phyloP scores from a whole-genome alignment of 257 asterid genomes.

The Gynochthodes officinalis region DNA sequence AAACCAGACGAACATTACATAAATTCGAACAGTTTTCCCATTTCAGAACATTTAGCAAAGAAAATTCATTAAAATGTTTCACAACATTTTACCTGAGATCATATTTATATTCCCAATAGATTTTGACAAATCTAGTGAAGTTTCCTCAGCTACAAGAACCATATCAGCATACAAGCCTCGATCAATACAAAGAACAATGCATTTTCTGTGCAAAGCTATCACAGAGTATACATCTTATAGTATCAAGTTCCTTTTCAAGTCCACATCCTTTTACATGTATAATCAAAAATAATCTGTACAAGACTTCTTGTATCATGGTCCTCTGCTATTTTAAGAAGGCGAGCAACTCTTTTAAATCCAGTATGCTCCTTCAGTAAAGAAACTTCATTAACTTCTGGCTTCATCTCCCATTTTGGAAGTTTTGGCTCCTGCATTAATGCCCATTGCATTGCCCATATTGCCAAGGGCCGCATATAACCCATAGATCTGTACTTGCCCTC shows the following conservation, averaged over 20 bases:
- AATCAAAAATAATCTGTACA: constrained; percentile 71
- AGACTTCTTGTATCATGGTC: constrained; percentile 64
- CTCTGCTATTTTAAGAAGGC: constrained; percentile 57
- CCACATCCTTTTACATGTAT: constrained; percentile 66
- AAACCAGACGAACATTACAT: no score
- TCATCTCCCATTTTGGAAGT: constrained; percentile 35
- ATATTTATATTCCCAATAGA: no score
- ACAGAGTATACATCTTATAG: not conserved
- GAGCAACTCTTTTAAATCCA: constrained; percentile 77
- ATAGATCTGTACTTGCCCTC: constrained; percentile 77
- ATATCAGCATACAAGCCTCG: not conserved
- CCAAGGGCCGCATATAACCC: constrained; percentile 87
- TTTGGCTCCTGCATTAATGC: constrained; percentile 56
- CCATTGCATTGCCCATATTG: constrained; percentile 99
- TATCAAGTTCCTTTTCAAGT: constrained; percentile 5
- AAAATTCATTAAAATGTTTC: no score
- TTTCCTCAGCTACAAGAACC: no score
- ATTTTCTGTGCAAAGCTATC: not conserved
- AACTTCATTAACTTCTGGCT: constrained; percentile 49
- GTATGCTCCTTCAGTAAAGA: constrained; percentile 59
- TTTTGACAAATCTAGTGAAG: no score
- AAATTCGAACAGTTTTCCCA: no score
- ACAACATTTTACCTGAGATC: no score
- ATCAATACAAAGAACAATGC: not conserved
- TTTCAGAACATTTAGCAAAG: no score